Percentiles rank a stretch among this genome's conserved stretches.
phyloP scores from a whole-genome alignment of 2,329 filamentous ascomycete genomes.

The Verticillium tricorpus region DNA sequence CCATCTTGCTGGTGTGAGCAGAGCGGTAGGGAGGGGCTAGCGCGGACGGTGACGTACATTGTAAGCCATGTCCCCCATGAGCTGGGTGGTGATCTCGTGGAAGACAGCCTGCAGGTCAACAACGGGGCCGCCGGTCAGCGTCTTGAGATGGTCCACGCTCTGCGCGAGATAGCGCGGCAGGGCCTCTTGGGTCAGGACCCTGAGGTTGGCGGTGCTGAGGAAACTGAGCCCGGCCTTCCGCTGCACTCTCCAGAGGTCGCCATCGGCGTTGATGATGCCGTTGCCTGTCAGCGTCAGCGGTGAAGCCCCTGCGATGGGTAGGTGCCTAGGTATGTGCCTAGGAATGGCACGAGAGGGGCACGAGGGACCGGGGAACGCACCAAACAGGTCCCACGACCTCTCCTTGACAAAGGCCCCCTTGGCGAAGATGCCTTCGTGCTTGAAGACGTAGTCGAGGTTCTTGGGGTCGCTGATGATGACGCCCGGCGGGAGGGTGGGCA shows the following conservation, averaged over 20 bases:
- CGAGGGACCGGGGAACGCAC: constrained; percentile 1
- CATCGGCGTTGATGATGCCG: constrained; percentile 64
- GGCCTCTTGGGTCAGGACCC: constrained; percentile 50
- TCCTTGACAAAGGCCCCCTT: constrained; percentile 60
- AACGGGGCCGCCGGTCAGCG: constrained; percentile 10
- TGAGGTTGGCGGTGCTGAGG: constrained; percentile 52
- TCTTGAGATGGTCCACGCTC: constrained; percentile 33
- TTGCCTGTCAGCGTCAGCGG: constrained; percentile 31
- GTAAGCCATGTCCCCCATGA: constrained; percentile 67
- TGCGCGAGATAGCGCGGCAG: constrained; percentile 49
- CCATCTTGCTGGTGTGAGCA: constrained; percentile 41
- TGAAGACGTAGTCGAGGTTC: constrained; percentile 60
- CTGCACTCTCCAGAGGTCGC: constrained; percentile 58
- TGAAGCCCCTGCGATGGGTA: no score
- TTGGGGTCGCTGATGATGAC: constrained; percentile 59
- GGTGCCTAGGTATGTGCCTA: no score
- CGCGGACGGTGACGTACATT: constrained; percentile 30
- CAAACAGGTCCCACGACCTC: constrained; percentile 59
- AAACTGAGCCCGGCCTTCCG: constrained; percentile 58
- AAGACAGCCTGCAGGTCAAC: constrained; percentile 57
- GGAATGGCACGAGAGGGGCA: no score
- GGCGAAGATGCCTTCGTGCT: constrained; percentile 53
- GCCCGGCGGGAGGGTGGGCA: constrained; percentile 57
- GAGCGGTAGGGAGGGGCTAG: not conserved
- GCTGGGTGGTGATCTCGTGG: constrained; percentile 58